Evolutionary conservation across 1,139 yeast genomes (phyloP).

Genomic region (Dujonia santamariae): DNA sequence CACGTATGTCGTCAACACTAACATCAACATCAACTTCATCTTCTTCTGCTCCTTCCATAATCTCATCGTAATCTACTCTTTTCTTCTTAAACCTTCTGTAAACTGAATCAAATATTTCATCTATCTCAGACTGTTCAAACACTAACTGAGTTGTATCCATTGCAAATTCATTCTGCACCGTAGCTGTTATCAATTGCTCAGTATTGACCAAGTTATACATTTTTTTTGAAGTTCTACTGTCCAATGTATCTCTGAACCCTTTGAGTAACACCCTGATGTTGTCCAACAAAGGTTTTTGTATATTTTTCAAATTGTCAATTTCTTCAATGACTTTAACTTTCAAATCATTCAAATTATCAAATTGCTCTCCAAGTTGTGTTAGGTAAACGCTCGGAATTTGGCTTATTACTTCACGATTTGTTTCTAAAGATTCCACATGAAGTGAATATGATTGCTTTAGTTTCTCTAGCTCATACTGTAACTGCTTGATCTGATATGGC

Average conservation of each 20-base stretch:
- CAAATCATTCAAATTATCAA: constrained; percentile 15
- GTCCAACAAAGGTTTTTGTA: constrained; percentile 37
- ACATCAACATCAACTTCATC: neutral
- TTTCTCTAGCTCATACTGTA: constrained; percentile 26
- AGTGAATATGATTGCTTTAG: constrained; percentile 22
- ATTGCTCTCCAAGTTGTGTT: constrained; percentile 19
- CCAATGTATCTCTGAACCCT: constrained; percentile 22
- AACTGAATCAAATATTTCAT: constrained; percentile 19
- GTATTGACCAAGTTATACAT: constrained; percentile 1
- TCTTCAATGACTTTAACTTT: constrained; percentile 2
- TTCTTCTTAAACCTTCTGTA: constrained; percentile 12
- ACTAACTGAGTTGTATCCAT: constrained; percentile 19
- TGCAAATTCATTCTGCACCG: neutral
- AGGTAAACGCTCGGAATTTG: constrained; percentile 18
- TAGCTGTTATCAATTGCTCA: neutral
- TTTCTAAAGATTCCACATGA: constrained; percentile 23
- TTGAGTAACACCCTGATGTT: constrained; percentile 27
- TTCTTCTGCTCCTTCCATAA: too few species aligned
- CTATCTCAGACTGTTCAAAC: constrained; percentile 19
- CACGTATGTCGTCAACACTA: neutral
- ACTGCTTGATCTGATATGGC: constrained; percentile 16
- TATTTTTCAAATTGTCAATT: constrained; percentile 11
- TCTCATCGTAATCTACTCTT: too few species aligned
- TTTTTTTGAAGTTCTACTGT: constrained; percentile 9
- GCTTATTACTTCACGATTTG: constrained; percentile 17